Conservation (phyloP, 306 rosid species). For the Lagenaria siceraria region DNA sequence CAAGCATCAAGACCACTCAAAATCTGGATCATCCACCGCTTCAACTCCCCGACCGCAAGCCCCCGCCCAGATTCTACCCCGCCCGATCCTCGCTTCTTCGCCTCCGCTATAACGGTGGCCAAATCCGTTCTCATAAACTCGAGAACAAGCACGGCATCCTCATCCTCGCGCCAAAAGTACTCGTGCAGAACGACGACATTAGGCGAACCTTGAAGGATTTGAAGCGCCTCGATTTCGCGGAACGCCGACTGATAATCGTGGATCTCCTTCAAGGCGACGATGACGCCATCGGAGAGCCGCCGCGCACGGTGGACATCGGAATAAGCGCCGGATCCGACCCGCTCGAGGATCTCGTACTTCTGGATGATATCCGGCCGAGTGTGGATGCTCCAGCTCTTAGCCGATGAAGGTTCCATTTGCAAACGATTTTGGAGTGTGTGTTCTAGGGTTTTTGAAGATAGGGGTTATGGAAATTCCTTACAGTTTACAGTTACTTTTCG, state of each 20-base stretch:
- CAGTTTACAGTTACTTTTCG: background rate
- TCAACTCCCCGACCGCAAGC: constrained; percentile 41
- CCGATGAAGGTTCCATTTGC: constrained; percentile 36
- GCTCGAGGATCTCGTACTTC: constrained; percentile 53
- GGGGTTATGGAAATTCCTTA: background rate
- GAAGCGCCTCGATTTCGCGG: constrained; percentile 75
- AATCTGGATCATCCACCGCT: constrained; percentile 75
- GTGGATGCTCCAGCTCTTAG: constrained; percentile 82
- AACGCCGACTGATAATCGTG: constrained; percentile 74
- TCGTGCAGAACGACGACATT: constrained; percentile 67
- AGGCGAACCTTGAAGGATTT: constrained; percentile 35
- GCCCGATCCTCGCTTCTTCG: constrained; percentile 30
- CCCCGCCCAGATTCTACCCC: constrained; percentile 5
- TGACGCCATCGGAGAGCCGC: constrained; percentile 43
- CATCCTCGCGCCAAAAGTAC: constrained; percentile 86
- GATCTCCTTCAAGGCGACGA: constrained; percentile 82
- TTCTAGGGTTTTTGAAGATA: constrained; percentile 1
- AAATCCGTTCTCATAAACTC: constrained; percentile 56
- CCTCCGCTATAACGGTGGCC: constrained; percentile 40
- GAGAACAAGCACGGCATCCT: constrained; percentile 80
- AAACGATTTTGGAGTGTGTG: background rate
- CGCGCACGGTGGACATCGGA: constrained; percentile 76
- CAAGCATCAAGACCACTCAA: constrained; percentile 64
- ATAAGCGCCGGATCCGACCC: constrained; percentile 78
- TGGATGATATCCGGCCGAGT: constrained; percentile 58